phyloP scores from a whole-genome alignment of 1,284 basidiomycete genomes.

The Cryptococcus sp. region DNA sequence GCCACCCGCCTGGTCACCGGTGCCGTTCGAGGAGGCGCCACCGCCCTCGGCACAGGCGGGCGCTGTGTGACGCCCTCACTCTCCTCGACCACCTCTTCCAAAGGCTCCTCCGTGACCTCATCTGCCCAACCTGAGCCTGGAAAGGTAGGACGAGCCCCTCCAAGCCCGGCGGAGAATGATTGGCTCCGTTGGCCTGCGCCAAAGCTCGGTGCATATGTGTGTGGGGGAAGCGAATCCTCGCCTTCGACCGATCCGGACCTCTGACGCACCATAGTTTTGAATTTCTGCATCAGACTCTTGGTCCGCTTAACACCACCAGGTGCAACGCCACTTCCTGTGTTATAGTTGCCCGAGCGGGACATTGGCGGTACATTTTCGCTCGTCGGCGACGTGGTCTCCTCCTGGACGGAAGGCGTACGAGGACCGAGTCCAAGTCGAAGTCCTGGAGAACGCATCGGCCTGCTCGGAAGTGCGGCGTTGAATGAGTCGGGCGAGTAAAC shows the following conservation, averaged over 20 bases:
- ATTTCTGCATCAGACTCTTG: conserved; percentile 54
- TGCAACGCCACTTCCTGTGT: conserved; percentile 2
- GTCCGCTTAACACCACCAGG: conserved; percentile 50
- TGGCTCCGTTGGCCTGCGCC: conserved; percentile 8
- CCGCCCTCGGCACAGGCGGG: not conserved
- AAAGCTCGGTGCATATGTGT: not conserved
- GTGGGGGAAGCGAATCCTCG: conserved; percentile 7
- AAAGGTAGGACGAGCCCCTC: conserved; percentile 3
- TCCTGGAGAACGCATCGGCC: conserved; percentile 41
- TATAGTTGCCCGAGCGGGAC: conserved; percentile 2
- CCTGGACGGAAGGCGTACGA: conserved; percentile 25
- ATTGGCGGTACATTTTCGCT: conserved; percentile 15
- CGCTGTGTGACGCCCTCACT: conserved; percentile 16
- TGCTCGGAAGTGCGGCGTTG: conserved; percentile 17
- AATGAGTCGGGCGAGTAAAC: conserved; percentile 18
- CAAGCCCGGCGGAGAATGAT: conserved; percentile 11
- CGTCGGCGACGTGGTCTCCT: conserved; percentile 19
- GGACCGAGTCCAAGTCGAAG: conserved; percentile 27
- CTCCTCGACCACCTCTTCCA: conserved; percentile 18
- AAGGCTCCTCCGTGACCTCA: conserved; percentile 9
- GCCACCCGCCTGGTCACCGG: not conserved
- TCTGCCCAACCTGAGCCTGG: conserved; percentile 20
- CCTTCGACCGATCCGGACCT: conserved; percentile 33
- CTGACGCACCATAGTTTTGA: conserved; percentile 54
- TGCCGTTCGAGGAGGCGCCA: not conserved